Base-by-base conservation (phyloP, 78 protist species). In the Dictyostelium firmibasis region DNA sequence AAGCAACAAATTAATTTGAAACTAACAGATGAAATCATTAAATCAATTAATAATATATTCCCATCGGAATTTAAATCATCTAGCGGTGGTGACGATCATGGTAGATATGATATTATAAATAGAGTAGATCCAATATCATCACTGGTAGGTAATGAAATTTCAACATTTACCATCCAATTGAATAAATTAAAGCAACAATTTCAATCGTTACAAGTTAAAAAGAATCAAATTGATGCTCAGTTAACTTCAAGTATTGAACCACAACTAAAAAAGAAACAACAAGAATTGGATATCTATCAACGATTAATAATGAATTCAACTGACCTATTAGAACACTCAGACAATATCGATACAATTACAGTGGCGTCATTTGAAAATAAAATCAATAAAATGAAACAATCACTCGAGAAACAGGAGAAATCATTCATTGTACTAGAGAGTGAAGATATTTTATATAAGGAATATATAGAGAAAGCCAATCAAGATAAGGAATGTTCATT, bases 391-490 rank as follows among this genome's bases (percentile, higher is more conserved):
- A 29, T 72, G 25, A 72, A 72, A 33, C 13, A 16, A 31, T 16
- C 23, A 31, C 33, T 72, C 13, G 64, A 77, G 4, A 27, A 86
- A 5, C 9, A 25, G 25, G 75, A 87, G 50, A 76, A 53, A 77
- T 57, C 77, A 44, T 84, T 57, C 13, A 82, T 91, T 11, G 53
- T 95, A 11, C 53, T 84, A 3, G 92, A 95, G n/a, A 84, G 92
- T 14, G 92, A 84, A 57, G 92, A 83, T 20, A 43, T 83, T 3
- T 31, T 95, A 20, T 95, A 95, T 47, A 83, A 83, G 10, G 94
- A 95, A 20, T 95, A 86, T 35, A 81, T 91, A 20, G 91, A 75
- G 18, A 82, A 72, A 14, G 97, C 94, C 0, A 25, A 95, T 27
- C 27, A 74, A 6, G 23, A 83, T 20, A 77, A 76, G 31, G 81